Conservation (phyloP, 164 flowering plant genomes). For the Vitis rupestris region DNA sequence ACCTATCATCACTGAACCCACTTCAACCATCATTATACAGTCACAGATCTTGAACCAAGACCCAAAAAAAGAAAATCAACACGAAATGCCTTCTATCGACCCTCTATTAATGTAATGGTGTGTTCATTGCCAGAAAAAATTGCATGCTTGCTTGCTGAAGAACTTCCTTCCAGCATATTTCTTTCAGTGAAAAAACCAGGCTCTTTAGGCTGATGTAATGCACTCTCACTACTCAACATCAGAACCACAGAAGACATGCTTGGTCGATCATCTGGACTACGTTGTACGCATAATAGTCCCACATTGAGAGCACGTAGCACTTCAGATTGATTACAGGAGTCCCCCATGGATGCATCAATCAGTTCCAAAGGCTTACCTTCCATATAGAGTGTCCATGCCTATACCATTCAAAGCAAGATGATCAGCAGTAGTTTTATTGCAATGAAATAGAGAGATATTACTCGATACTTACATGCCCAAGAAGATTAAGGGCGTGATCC, state of each 20-base stretch:
- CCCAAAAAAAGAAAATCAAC: neutral
- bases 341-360: conserved; percentile 14
- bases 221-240: conserved; percentile 15
- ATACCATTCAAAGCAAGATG: neutral
- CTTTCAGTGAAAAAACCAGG: conserved; percentile 7
- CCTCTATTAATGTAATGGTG: neutral
- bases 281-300: conserved; percentile 27
- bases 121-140: neutral
- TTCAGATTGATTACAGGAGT: neutral
- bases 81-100: neutral
- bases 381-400: conserved; percentile 28
- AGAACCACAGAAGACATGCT: conserved; percentile 23
- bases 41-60: too few relatives aligned
- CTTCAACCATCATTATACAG: too few relatives aligned
- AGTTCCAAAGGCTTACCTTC: conserved; percentile 19
- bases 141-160: neutral
- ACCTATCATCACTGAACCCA: too few relatives aligned
- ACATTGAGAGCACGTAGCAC: conserved; percentile 22
- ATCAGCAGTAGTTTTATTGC: neutral
- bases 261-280: conserved; percentile 24
- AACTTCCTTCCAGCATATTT: neutral
- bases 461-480: conserved; percentile 16
- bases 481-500: conserved; percentile 15
- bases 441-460: neutral
- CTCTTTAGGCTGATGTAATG: conserved; percentile 1